Evolutionary conservation across 495 filamentous ascomycete genomes (phyloP).

Genomic region (Podospora pseudoanserina): DNA sequence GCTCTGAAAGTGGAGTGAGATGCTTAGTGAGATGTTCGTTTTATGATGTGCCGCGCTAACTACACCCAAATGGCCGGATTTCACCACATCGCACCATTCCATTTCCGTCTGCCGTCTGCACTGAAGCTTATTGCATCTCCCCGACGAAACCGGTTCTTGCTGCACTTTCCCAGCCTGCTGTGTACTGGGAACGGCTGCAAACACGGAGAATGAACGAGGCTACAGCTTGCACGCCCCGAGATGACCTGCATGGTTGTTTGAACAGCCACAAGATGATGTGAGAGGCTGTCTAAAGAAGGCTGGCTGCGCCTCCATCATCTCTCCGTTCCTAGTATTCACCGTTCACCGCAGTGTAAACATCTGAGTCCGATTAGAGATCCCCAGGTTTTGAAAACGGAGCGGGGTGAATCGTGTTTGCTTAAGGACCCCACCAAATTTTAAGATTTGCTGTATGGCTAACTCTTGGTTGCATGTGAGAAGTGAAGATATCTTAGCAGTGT

Average conservation of each 20-base stretch:
- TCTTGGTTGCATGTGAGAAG: background rate
- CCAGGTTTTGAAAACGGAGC: background rate
- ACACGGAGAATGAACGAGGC: background rate
- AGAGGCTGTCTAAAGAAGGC: background rate
- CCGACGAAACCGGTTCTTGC: background rate
- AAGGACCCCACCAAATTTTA: background rate
- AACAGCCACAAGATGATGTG: background rate
- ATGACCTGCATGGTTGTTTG: background rate
- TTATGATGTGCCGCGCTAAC: background rate
- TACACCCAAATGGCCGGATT: background rate
- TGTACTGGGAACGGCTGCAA: background rate
- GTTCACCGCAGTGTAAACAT: background rate
- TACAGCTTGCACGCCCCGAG: background rate
- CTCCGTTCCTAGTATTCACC: background rate
- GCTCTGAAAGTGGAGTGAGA: background rate
- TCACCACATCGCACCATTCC: background rate
- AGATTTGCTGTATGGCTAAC: background rate
- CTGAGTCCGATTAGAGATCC: background rate
- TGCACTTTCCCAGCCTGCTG: background rate
- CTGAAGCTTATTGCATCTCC: background rate
- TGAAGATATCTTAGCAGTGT: no score
- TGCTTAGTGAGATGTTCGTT: background rate
- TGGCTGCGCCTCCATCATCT: background rate
- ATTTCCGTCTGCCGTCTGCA: background rate
- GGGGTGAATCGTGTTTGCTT: background rate